phyloP scores from a whole-genome alignment of 31 red algal species.

The Odonthalia washingtoniensis region DNA sequence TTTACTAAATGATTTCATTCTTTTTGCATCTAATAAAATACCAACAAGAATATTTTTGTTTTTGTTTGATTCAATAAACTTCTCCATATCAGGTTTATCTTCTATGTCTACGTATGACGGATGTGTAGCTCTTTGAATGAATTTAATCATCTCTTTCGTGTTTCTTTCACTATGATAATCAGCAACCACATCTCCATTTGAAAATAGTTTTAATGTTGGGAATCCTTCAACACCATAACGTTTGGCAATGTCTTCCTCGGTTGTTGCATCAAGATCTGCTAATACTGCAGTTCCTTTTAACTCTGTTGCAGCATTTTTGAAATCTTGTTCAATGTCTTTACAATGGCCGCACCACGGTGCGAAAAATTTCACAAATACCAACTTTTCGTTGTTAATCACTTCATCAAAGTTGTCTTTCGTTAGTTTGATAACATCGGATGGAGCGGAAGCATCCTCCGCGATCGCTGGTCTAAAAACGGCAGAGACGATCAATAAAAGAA shows the following conservation, averaged over 20 bases:
- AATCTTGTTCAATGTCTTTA: slow-evolving; percentile 85
- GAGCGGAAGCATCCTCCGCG: neutral
- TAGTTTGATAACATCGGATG: slow-evolving; percentile 72
- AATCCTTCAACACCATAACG: slow-evolving; percentile 89
- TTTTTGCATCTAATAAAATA: slow-evolving; percentile 17
- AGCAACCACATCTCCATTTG: slow-evolving; percentile 77
- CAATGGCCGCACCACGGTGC: slow-evolving; percentile 99
- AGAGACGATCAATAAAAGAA: too few species aligned
- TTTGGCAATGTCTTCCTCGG: slow-evolving; percentile 84
- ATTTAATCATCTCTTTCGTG: slow-evolving; percentile 80
- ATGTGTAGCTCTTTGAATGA: slow-evolving; percentile 73
- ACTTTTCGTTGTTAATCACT: slow-evolving; percentile 59
- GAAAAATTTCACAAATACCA: slow-evolving; percentile 93
- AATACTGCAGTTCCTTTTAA: slow-evolving; percentile 84
- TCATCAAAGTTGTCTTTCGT: slow-evolving; percentile 79
- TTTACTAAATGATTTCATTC: slow-evolving; percentile 50
- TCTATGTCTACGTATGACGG: slow-evolving; percentile 56
- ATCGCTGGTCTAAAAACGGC: too few species aligned
- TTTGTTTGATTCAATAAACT: slow-evolving; percentile 49
- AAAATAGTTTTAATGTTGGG: slow-evolving; percentile 96
- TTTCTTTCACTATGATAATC: slow-evolving; percentile 93
- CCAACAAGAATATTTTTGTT: slow-evolving; percentile 56
- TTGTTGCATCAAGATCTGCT: slow-evolving; percentile 94
- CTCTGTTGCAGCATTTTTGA: slow-evolving; percentile 69
- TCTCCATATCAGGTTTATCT: slow-evolving; percentile 28